Evolutionary conservation across 768 basidiomycete species (phyloP), one percentile per base, ranked within the genome.

Genomic region (Pisolithus tinctorius): DNA sequence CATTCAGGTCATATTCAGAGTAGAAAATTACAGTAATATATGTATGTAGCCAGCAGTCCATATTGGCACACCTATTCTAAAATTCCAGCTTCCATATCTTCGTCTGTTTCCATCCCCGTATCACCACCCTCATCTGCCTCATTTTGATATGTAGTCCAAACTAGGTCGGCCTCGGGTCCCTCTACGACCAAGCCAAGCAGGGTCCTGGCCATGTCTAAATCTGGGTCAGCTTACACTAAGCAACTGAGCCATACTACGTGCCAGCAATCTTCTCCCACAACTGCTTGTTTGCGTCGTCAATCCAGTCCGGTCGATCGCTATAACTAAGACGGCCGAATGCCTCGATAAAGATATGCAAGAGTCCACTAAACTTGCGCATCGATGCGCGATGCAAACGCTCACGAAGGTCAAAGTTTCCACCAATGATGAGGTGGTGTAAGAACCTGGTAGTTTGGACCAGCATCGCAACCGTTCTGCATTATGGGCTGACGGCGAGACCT

Each of bases 261-360:
- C 85, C 82, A 57, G 71, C 68, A 31, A 80, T 66, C 26, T 66
- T 60, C 55, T 72, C 73, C 39, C 83, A 59, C 42, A 76, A 74
- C 20, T 63, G 60, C 50, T 69, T 72, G 14, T 67, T 62, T 44
- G 70, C 62, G 14, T 52, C 50, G 23, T 73, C 67, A 30, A 85
- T 63, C 81, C 83, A 86, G 41, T 78, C 73, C 14, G 84, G 84
- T 10, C 78, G 70, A 43, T 81, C 82, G 6, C 84, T 81, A 53
- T 80, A 90, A 50, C 83, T 81, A 44, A 93, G 68, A 54, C 88
- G 76, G 37, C 89, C 86, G 49, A 93, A 78, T 0, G 82, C 79
- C n/a, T 89, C 81, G 27, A 83, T 79, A 60, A 89, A 90, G 62
- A 82, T 74, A 57, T 92, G 82, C 11, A 72, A 72, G 26, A 87